Conservation (phyloP, 345 rosid species). For the Eucalyptus erythrocorys region DNA sequence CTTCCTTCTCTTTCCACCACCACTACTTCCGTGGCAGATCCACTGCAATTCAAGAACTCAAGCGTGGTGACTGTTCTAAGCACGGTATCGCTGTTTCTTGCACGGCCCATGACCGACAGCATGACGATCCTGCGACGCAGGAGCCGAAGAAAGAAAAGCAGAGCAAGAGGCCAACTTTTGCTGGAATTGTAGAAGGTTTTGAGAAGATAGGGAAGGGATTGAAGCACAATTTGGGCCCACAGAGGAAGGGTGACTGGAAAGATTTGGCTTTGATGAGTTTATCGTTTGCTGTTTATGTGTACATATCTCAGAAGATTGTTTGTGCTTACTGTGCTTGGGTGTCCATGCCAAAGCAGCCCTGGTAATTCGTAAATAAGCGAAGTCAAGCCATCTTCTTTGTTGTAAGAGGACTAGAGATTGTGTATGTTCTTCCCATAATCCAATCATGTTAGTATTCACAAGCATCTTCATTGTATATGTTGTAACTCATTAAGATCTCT, state of each 20-base stretch:
- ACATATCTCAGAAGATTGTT: slow-evolving; percentile 69
- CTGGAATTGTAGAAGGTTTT: background rate
- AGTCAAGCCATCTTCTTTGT: background rate
- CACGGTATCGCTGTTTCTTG: background rate
- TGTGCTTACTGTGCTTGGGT: slow-evolving; percentile 71
- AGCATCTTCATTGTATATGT: background rate
- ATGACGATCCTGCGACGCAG: background rate
- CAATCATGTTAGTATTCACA: background rate
- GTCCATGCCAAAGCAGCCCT: slow-evolving; percentile 42
- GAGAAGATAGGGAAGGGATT: slow-evolving; percentile 23
- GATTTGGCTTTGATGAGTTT: slow-evolving; percentile 66
- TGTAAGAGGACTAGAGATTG: background rate
- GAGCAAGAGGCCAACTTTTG: background rate
- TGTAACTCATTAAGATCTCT: background rate
- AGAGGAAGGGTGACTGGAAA: slow-evolving; percentile 71
- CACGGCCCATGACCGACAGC: slow-evolving; percentile 3
- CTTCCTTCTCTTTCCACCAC: slow-evolving; percentile 11
- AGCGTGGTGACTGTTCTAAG: background rate
- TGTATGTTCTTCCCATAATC: background rate
- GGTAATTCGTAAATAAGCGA: slow-evolving; percentile 9
- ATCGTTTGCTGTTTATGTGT: slow-evolving; percentile 80
- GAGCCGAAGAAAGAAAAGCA: slow-evolving; percentile 13
- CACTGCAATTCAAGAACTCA: background rate
- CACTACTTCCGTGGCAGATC: background rate
- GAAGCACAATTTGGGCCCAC: slow-evolving; percentile 33